phyloP scores from a whole-genome alignment of 2,329 filamentous ascomycete genomes.

The Dactylellina sp. region DNA sequence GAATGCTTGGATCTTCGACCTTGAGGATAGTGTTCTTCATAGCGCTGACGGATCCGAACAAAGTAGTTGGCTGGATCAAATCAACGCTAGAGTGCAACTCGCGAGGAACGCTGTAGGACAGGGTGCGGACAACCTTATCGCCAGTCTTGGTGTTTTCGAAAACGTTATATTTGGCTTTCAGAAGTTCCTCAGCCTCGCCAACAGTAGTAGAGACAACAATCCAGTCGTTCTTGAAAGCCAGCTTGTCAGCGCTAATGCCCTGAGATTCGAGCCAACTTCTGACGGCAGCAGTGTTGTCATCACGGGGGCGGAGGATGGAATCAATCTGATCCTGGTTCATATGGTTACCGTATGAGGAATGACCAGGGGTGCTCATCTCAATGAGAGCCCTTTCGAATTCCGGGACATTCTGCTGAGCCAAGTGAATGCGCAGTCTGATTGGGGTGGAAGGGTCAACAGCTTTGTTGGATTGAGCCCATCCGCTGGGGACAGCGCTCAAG shows the following conservation, averaged over 20 bases:
- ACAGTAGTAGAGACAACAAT: slow-evolving; percentile 60
- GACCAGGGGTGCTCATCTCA: slow-evolving; percentile 66
- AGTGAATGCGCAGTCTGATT: slow-evolving; percentile 64
- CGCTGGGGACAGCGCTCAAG: slow-evolving; percentile 21
- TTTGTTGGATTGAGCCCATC: slow-evolving; percentile 29
- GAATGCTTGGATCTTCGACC: slow-evolving; percentile 19
- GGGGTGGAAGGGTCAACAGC: slow-evolving; percentile 63
- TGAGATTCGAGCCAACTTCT: slow-evolving; percentile 65
- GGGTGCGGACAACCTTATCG: slow-evolving; percentile 58
- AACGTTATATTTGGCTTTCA: slow-evolving; percentile 60
- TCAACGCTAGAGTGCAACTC: slow-evolving; percentile 70
- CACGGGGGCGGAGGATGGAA: slow-evolving; percentile 64
- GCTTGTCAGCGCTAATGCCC: slow-evolving; percentile 62
- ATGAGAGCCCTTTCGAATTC: slow-evolving; percentile 61
- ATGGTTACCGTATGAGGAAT: slow-evolving; percentile 67
- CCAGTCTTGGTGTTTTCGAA: slow-evolving; percentile 58
- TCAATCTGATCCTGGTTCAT: slow-evolving; percentile 66
- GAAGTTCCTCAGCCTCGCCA: slow-evolving; percentile 59
- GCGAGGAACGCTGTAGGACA: slow-evolving; percentile 72
- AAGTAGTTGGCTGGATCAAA: slow-evolving; percentile 75
- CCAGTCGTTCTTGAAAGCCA: slow-evolving; percentile 64
- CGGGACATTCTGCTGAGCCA: slow-evolving; percentile 60
- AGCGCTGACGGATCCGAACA: slow-evolving; percentile 64
- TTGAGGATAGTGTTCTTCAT: slow-evolving; percentile 46
- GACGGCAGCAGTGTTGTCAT: slow-evolving; percentile 63